Percentiles rank a stretch among this genome's conserved stretches.
phyloP scores from a whole-genome alignment of 2,329 filamentous ascomycete genomes.

The Fusarium abutilonis region DNA sequence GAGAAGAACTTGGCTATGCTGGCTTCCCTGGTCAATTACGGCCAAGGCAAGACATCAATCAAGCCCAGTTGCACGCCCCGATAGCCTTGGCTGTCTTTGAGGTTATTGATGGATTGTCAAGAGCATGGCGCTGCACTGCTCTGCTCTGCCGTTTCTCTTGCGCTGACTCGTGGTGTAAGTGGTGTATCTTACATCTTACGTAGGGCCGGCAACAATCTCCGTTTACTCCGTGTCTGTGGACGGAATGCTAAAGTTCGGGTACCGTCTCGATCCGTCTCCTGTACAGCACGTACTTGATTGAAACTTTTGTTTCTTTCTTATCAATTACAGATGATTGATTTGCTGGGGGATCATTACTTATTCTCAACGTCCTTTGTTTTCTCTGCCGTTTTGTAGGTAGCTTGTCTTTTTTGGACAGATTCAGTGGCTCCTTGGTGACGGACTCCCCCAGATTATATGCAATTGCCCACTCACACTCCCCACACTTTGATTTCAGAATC shows the following conservation, averaged over 20 bases:
- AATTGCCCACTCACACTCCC: conserved; percentile 29
- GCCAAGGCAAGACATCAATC: not conserved
- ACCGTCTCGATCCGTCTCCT: not conserved
- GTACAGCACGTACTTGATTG: not conserved
- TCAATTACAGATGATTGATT: not conserved
- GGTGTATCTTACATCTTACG: not conserved
- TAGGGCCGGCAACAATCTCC: conserved; percentile 12
- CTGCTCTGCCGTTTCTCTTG: conserved; percentile 26
- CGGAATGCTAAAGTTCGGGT: conserved; percentile 5
- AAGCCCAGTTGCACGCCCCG: conserved; percentile 16
- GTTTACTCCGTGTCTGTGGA: conserved; percentile 8
- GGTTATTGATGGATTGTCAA: conserved; percentile 21
- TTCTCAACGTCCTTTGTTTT: conserved; percentile 9
- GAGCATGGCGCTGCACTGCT: conserved; percentile 6
- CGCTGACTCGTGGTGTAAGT: conserved; percentile 18
- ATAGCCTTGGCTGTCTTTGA: conserved; percentile 22
- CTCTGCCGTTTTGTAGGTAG: conserved; percentile 24
- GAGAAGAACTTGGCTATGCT: conserved; percentile 17
- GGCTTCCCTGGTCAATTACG: not conserved
- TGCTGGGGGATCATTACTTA: conserved; percentile 12
- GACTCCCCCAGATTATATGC: conserved; percentile 32
- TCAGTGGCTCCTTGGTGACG: conserved; percentile 26
- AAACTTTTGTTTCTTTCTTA: not conserved
- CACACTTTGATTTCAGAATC: conserved; percentile 22
- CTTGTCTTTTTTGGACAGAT: conserved; percentile 11